Conservation (phyloP, 164 flowering plant genomes). For the Akebia trifoliata region DNA sequence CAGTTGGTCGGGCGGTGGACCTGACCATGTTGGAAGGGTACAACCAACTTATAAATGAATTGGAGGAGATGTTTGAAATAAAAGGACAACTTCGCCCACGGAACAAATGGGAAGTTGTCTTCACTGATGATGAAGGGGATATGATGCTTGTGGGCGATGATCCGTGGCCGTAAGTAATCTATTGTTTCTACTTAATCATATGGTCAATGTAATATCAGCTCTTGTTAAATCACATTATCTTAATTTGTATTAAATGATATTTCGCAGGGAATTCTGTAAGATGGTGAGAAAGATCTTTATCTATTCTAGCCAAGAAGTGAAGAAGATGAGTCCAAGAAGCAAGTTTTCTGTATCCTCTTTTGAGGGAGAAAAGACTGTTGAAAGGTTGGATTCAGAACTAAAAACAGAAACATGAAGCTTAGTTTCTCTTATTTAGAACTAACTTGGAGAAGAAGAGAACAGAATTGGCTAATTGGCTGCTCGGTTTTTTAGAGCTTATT, state of each 20-base stretch:
- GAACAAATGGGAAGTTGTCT: slow-evolving; percentile 74
- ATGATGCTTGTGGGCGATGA: too few relatives aligned
- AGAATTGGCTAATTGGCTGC: not conserved
- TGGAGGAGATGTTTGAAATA: slow-evolving; percentile 78
- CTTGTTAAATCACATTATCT: not conserved
- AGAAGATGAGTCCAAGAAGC: slow-evolving; percentile 39
- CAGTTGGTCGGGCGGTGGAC: slow-evolving; percentile 92
- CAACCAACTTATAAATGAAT: slow-evolving; percentile 54
- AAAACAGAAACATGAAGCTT: not conserved
- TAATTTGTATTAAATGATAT: not conserved
- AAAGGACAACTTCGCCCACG: slow-evolving; percentile 58
- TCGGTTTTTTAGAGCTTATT: not conserved
- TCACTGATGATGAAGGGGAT: slow-evolving; percentile 87
- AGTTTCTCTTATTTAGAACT: not conserved
- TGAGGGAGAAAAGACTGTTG: not conserved
- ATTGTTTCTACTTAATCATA: too few relatives aligned
- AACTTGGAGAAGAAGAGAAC: not conserved
- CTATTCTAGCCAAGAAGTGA: slow-evolving; percentile 70
- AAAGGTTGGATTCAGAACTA: not conserved
- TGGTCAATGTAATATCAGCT: not conserved
- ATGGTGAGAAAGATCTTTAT: slow-evolving; percentile 74
- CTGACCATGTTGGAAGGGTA: slow-evolving; percentile 56
- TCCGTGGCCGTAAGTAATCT: too few relatives aligned
- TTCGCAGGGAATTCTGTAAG: slow-evolving; percentile 75
- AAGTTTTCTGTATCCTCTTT: not conserved